Evolutionary conservation across 805 yeast genomes (phyloP), one percentile per base, ranked within the genome.

Genomic region (Pichia californica): DNA sequence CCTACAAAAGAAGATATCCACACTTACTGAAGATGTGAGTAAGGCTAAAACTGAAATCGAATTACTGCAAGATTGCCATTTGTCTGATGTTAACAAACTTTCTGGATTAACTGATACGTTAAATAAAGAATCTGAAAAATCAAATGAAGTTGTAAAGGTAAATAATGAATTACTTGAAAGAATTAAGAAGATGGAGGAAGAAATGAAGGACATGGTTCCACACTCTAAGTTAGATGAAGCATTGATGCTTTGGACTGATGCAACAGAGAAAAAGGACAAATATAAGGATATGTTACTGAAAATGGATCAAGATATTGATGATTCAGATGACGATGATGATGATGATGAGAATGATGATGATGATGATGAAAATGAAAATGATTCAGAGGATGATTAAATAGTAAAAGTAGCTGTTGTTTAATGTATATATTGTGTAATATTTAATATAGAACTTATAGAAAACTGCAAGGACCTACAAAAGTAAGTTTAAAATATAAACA

Each of bases 181-280:
- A 13, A 19, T 48, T 4, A 26, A 45, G 13, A 20, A 30, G 4
- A 31, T 45, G 41, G 31, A 44, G 25, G 19, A 33, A 7, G 37
- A 33, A n/a, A 44, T 41, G 45, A 28, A 28, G 13, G 8, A 28
- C 3, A 39, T 39, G 43, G 34, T 35, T 20, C 37, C 47, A 11
- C 47, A 45, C 4, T 23, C 29, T 16, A 43, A 47, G 19, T 23
- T 47, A 7, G 52, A 49, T 35, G 47, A 49, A 10, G 47, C 49
- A 6, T 40, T 49, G 20, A 40, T 40, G 21, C 28, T 49, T 10
- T 49, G 52, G 52, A 29, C 45, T 9, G 37, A 34, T 3, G 50
- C 43, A 4, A 41, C 40, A 5, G 52, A 49, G 8, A 43, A 43
- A 19, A 45, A 37, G n/a, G 50, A 47, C 11, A 34, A 32, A 10